Conservation (phyloP, 768 basidiomycete genomes). For the Fomitopsis pulvina region DNA sequence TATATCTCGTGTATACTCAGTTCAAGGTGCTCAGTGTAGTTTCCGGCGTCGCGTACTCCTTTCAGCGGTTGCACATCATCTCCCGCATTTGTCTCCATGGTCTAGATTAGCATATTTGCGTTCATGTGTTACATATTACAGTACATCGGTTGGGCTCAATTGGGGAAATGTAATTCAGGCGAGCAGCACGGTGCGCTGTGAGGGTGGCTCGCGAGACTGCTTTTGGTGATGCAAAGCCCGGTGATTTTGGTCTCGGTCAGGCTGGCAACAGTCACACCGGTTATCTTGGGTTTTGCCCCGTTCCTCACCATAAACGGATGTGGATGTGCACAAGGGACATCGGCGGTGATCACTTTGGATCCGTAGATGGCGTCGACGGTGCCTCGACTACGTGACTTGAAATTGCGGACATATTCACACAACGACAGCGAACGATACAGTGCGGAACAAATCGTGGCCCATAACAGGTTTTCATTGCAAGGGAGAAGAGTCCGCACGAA, state of each 20-base stretch:
- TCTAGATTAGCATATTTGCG: conserved; percentile 4
- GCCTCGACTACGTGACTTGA: neutral
- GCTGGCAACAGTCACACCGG: no score
- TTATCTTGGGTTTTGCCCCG: no score
- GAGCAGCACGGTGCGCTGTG: neutral
- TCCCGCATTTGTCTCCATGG: neutral
- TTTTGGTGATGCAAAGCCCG: no score
- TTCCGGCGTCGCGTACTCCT: neutral
- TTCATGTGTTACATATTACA: conserved; percentile 2
- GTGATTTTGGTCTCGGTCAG: no score
- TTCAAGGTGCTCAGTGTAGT: neutral
- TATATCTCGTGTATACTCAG: conserved; percentile 1
- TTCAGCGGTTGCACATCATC: neutral
- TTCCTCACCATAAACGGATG: no score
- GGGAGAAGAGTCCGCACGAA: neutral
- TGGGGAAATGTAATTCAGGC: neutral
- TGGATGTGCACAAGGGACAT: no score
- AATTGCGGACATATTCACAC: neutral
- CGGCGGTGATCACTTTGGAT: no score
- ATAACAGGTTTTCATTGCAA: neutral
- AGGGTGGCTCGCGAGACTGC: no score
- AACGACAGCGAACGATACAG: neutral
- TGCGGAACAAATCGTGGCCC: neutral
- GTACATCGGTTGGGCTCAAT: neutral
- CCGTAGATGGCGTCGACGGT: no score